Base-by-base conservation (phyloP, 306 rosid species). In the Castanea crenata region DNA sequence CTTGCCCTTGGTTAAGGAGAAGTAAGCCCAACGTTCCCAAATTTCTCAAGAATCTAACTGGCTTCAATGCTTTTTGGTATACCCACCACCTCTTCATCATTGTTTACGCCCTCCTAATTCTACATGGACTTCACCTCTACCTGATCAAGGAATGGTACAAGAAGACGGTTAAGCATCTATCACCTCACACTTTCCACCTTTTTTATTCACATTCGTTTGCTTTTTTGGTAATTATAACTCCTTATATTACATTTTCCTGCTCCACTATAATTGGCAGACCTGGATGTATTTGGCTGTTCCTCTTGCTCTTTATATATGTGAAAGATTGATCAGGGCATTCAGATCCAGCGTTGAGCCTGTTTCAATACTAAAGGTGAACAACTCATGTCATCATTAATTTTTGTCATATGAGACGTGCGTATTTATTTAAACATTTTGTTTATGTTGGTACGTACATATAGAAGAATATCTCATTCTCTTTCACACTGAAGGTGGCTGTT, bases 51-150 rank as follows among this genome's bases (percentile, higher is more conserved):
- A 86, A 79, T 69, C 85, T 90, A 44, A 86, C 92, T 14, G 94
- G 94, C 41, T 90, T 88, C 88, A 90, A 90, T 68, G 89, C 94
- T 35, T 90, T 90, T 76, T 90, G 94, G 94, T 90, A 90, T 76
- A 88, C 91, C 21, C 94, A 90, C 68, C 94, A 90, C 86, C 86
- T 90, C 74, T 90, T 90, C 82, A 51, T 90, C 73, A 34, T 88
- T 81, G 94, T 90, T 72, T 90, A 90, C 69, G 41, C 81, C 62
- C 51, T 87, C 73, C 81, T 90, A 76, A 76, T 90, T 78, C 78
- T 90, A 56, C 94, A 90, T 73, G 94, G 94, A 49, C 38, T 77
- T 78, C 76, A 85, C 73, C 88, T 90, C 64, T 90, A 83, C 88
- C 75, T 86, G 83, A 54, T 81, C 18, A 79, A 83, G 83, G 84